Percentiles rank a stretch among this genome's conserved stretches.
Conservation (phyloP, 108 stramenopile genomes). For the Skeletonema potamos region DNA sequence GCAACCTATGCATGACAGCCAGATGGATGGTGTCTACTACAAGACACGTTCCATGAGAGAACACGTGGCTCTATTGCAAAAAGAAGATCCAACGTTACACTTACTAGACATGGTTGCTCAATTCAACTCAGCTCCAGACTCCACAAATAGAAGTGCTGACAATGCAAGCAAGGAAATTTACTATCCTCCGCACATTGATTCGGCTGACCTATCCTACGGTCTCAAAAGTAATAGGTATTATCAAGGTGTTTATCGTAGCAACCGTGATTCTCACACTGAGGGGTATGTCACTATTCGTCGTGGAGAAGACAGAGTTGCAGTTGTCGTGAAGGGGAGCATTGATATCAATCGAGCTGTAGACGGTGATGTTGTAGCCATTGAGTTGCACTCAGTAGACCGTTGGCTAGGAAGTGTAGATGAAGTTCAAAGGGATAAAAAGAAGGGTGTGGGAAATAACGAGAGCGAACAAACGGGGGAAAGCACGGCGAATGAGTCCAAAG, state of each 20-base stretch:
- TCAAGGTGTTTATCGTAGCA: slow-evolving; percentile 69
- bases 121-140: slow-evolving; percentile 31
- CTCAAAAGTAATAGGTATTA: slow-evolving; percentile 67
- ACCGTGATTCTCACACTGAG: slow-evolving; percentile 22
- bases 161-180: slow-evolving; percentile 9
- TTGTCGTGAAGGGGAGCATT: slow-evolving; percentile 54
- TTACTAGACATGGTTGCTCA: slow-evolving; percentile 80
- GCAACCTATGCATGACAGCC: slow-evolving; percentile 5
- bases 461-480: slow-evolving; percentile 8
- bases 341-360: slow-evolving; percentile 95
- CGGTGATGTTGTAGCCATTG: slow-evolving; percentile 95
- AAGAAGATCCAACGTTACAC: slow-evolving; percentile 58
- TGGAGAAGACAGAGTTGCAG: slow-evolving; percentile 77
- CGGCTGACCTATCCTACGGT: slow-evolving; percentile 54
- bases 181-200: slow-evolving; percentile 64
- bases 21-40: slow-evolving; percentile 25
- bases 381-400: slow-evolving; percentile 57
- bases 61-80: slow-evolving; percentile 67
- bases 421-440: not conserved
- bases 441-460: not conserved
- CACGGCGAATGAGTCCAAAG: not conserved
- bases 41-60: slow-evolving; percentile 54
- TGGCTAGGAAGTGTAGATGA: slow-evolving; percentile 47
- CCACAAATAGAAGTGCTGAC: not conserved
- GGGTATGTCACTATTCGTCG: slow-evolving; percentile 73